Evolutionary conservation across 495 filamentous ascomycete species (phyloP).

Genomic region (Astrothelium macrocarpum): DNA sequence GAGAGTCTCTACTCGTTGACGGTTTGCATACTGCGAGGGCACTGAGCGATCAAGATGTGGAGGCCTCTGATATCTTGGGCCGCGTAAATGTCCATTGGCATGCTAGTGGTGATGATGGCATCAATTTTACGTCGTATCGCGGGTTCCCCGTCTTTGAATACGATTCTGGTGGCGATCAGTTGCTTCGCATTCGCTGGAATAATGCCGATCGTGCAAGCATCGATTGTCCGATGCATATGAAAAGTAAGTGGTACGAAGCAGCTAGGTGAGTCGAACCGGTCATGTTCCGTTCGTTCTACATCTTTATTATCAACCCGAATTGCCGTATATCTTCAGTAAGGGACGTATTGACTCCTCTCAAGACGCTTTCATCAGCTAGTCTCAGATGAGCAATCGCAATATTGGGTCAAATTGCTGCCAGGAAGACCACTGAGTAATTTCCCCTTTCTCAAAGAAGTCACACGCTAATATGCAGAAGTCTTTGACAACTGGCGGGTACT

Average conservation of each 20-base stretch:
- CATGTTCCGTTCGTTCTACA: conserved; percentile 16
- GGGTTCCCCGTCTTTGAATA: conserved; percentile 60
- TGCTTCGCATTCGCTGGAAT: conserved; percentile 80
- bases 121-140: conserved; percentile 59
- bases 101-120: conserved; percentile 73
- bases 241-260: conserved; percentile 64
- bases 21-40: conserved; percentile 61
- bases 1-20: conserved; percentile 69
- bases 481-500: conserved; percentile 95
- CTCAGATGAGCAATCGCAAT: conserved; percentile 39
- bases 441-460: background rate
- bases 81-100: conserved; percentile 54
- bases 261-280: conserved; percentile 34
- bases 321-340: too few relatives aligned
- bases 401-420: conserved; percentile 68
- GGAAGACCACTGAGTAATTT: conserved; percentile 64
- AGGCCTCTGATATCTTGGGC: conserved; percentile 45
- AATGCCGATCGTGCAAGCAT: conserved; percentile 71
- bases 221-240: conserved; percentile 33
- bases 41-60: conserved; percentile 39
- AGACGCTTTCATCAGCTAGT: background rate
- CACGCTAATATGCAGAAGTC: conserved; percentile 38
- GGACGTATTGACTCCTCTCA: background rate
- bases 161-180: conserved; percentile 29
- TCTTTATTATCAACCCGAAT: conserved; percentile 14